Percentiles rank a stretch among this genome's conserved stretches.
These are phyloP conservation scores for Anisogramma anomala DNA, from an alignment of 2,329 filamentous ascomycete genomes.

Conservation along the genomic window DNA sequence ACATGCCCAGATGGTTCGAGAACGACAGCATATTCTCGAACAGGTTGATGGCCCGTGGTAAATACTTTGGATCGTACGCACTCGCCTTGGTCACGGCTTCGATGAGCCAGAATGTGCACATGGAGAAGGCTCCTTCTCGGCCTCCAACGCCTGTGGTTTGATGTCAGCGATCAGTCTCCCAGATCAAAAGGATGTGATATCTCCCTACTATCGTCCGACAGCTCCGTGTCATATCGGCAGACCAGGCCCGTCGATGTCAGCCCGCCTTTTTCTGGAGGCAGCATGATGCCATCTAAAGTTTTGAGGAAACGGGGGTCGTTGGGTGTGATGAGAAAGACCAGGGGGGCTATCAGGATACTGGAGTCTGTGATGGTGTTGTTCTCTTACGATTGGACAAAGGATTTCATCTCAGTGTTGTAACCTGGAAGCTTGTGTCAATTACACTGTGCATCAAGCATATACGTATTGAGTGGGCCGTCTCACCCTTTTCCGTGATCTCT, in stretches of 20 bases:
- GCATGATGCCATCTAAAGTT: constrained; percentile 61
- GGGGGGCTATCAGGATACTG: constrained; percentile 61
- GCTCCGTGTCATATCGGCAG: constrained; percentile 59
- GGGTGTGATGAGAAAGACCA: constrained; percentile 69
- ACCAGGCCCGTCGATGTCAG: constrained; percentile 65
- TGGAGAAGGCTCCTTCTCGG: constrained; percentile 63
- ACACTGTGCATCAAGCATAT: not conserved
- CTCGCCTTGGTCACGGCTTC: constrained; percentile 63
- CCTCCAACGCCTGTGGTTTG: constrained; percentile 52
- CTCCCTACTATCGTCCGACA: constrained; percentile 57
- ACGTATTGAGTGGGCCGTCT: not conserved
- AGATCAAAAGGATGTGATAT: not conserved
- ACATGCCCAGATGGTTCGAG: constrained; percentile 62
- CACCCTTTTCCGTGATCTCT: constrained; percentile 62
- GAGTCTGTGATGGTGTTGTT: constrained; percentile 59
- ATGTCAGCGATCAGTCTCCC: constrained; percentile 2
- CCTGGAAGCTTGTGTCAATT: constrained; percentile 27
- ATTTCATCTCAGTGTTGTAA: constrained; percentile 57
- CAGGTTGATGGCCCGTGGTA: constrained; percentile 46
- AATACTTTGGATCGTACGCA: constrained; percentile 53
- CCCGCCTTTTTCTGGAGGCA: constrained; percentile 62
- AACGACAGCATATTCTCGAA: constrained; percentile 72
- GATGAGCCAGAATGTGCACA: constrained; percentile 77
- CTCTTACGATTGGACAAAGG: constrained; percentile 69
- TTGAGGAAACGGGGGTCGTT: constrained; percentile 65